Percentiles rank a stretch among this genome's conserved stretches.
Conservation (phyloP, 75 land plant species). For the Sequoiadendron giganteum region DNA sequence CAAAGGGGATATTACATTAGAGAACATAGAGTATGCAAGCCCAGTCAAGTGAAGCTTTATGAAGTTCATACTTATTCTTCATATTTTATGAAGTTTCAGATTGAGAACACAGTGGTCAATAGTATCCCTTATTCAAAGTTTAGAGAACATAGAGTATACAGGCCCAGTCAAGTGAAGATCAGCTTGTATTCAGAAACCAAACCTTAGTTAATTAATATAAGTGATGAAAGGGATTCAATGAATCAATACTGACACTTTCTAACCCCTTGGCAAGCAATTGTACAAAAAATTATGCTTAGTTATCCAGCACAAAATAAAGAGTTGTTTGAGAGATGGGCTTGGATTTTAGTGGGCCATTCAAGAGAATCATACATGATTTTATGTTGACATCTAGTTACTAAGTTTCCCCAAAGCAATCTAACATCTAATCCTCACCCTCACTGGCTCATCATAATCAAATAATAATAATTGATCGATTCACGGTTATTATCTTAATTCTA, state of each 20-base stretch:
- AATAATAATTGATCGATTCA: too few relatives aligned
- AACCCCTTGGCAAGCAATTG: not conserved
- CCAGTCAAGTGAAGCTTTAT: not conserved
- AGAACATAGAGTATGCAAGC: not conserved
- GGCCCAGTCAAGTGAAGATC: not conserved
- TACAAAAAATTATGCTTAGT: not conserved
- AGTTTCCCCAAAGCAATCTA: not conserved
- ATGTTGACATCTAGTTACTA: not conserved
- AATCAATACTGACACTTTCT: not conserved
- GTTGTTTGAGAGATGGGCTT: not conserved
- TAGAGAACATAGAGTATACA: not conserved
- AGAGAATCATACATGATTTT: too few relatives aligned
- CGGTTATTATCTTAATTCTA: not conserved
- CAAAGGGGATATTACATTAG: too few relatives aligned
- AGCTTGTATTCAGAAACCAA: not conserved
- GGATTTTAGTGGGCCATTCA: too few relatives aligned
- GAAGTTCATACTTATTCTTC: too few relatives aligned
- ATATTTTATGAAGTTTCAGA: too few relatives aligned
- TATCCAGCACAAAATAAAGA: not conserved
- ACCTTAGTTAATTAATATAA: not conserved
- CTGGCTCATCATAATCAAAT: not conserved
- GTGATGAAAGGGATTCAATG: not conserved
- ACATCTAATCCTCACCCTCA: not conserved
- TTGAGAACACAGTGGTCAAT: too few relatives aligned
- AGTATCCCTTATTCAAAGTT: too few relatives aligned